A percentile compares a stretch with the other conserved stretches of the same genome.
Conservation (phyloP, 352 stramenopile genomes). For the Phytophthora tubulina region DNA sequence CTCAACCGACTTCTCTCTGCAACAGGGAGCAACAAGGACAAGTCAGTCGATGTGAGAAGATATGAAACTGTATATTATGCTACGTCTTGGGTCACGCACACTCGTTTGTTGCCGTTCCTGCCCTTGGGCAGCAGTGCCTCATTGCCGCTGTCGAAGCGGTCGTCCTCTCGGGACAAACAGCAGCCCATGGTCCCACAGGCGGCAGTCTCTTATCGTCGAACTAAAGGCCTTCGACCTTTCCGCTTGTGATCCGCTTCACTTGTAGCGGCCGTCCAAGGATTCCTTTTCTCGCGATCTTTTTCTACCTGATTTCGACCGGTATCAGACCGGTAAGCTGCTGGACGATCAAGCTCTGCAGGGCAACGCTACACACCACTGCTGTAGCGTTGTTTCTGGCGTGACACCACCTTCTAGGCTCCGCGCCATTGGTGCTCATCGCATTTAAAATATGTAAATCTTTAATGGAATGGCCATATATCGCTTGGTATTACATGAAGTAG, state of each 20-base stretch:
- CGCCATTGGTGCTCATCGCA: too few species aligned
- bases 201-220: conserved; percentile 12
- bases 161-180: conserved; percentile 74
- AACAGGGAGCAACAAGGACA: conserved; percentile 7
- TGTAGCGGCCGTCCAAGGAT: conserved; percentile 8
- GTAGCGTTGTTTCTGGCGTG: too few species aligned
- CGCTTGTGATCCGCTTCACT: conserved; percentile 15
- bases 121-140: conserved; percentile 72
- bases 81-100: conserved; percentile 23
- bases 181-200: conserved; percentile 57
- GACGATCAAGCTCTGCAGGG: background rate
- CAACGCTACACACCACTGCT: too few species aligned
- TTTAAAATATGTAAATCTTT: too few species aligned
- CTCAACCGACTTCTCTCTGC: conserved; percentile 49
- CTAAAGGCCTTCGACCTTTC: conserved; percentile 22
- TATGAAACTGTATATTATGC: background rate
- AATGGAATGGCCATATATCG: too few species aligned
- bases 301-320: conserved; percentile 32
- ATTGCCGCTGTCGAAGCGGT: conserved; percentile 60
- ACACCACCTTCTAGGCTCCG: too few species aligned
- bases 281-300: conserved; percentile 20
- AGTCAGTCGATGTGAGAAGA: conserved; percentile 1
- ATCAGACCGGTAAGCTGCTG: conserved; percentile 22
- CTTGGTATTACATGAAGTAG: too few species aligned
- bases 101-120: conserved; percentile 41